Evolutionary conservation across 208 protist genomes (phyloP), one percentile per base, ranked within the genome.

Genomic region (Angomonas ambiguus): DNA sequence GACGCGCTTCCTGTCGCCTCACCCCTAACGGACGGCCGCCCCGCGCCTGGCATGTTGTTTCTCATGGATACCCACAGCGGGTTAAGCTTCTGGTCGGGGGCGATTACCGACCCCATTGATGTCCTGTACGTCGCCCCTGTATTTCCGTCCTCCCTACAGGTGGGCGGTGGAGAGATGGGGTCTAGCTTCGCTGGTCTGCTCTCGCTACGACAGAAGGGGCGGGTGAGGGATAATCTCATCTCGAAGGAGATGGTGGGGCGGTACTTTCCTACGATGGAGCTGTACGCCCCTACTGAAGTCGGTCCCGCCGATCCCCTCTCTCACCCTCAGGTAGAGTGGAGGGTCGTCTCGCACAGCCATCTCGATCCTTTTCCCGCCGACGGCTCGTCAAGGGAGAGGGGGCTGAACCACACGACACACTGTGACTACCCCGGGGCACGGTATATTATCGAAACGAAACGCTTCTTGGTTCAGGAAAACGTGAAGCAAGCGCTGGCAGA

Each of bases 21-120:
- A n/a, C 51, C 51, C 24, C 60, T 57, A 25, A 49, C 10, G 1
- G 16, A 33, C 2, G 13, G 38, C 0, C 42, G 3, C 8, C 28
- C 61, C 13, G 33, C 55, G 2, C 76, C 83, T 6, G 83, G 79
- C 10, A 89, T 89, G 83, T 65, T 89, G 25, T 94, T 80, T 66
- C 74, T 74, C 59, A 82, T 84, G 73, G 66, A 74, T 28, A 45
- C 75, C n/a, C 56, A 55, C 8, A 65, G 76, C 27, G 73, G 70
- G 32, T 69, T 92, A 11, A 51, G 63, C 69, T 95, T 95, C 67
- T 95, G 89, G 87, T 93, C 86, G 49, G 89, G 89, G 1, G 89
- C 82, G 24, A 95, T 95, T 30, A 59, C 51, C 24, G 73, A 83
- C 32, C 71, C 86, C 25, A 90, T 95, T 62, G 89, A 95, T 45